Percentiles rank a stretch among this genome's conserved stretches.
Conservation (phyloP, 2,329 filamentous ascomycete genomes). For the Colletotrichum sp. region DNA sequence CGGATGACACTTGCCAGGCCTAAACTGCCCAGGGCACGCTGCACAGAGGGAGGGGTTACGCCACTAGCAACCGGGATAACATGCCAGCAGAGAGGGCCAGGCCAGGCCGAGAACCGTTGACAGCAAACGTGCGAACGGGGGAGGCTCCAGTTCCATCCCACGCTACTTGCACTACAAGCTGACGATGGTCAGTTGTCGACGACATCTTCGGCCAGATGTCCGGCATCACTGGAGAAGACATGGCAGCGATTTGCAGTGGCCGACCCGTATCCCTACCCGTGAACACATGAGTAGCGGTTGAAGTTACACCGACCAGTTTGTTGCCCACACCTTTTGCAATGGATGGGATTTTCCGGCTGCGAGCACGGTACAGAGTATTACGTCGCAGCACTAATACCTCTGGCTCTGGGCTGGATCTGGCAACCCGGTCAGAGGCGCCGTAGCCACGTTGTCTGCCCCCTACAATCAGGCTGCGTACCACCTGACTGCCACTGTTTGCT, state of each 20-base stretch:
- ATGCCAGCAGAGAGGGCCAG: conserved; percentile 1
- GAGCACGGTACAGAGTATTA: background rate
- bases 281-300: background rate
- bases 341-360: background rate
- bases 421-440: background rate
- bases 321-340: background rate
- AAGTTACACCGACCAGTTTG: background rate
- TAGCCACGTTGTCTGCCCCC: background rate
- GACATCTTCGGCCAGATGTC: conserved; percentile 8
- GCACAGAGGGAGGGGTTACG: background rate
- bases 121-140: background rate
- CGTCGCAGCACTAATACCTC: background rate
- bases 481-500: background rate
- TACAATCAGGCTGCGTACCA: background rate
- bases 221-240: background rate
- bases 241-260: background rate
- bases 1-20: conserved; percentile 8
- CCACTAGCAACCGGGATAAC: background rate
- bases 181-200: background rate
- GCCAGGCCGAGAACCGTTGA: conserved; percentile 11
- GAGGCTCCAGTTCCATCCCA: background rate
- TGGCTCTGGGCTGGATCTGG: background rate
- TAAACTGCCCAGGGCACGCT: background rate
- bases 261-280: background rate
- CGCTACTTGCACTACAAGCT: background rate